Evolutionary conservation across 2,329 filamentous ascomycete species (phyloP).

Genomic region (Cercospora berteroae): DNA sequence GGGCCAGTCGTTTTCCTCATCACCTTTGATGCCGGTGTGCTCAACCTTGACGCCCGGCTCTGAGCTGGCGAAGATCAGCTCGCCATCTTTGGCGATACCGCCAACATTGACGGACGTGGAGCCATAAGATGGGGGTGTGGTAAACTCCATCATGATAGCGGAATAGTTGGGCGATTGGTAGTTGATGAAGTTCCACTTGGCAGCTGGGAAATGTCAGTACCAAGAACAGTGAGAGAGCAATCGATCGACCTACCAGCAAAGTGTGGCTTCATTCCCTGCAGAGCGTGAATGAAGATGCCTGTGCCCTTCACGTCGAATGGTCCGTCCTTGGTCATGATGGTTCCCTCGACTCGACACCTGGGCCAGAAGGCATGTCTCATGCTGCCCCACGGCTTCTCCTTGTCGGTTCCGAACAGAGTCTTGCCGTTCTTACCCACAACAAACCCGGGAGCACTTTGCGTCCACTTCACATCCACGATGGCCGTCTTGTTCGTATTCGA

Average conservation of each 20-base stretch:
- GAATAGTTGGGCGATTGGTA: conserved; percentile 87
- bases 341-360: conserved; percentile 75
- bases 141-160: conserved; percentile 93
- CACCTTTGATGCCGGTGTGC: conserved; percentile 68
- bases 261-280: conserved; percentile 99
- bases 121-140: conserved; percentile 88
- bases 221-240: neutral
- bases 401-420: conserved; percentile 82
- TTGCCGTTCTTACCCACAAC: conserved; percentile 80
- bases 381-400: conserved; percentile 79
- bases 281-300: conserved; percentile 76
- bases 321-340: conserved; percentile 77
- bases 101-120: conserved; percentile 80
- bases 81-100: conserved; percentile 74
- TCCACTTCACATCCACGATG: conserved; percentile 83
- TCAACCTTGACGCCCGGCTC: conserved; percentile 61
- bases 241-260: conserved; percentile 65
- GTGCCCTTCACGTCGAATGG: conserved; percentile 78
- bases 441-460: conserved; percentile 74
- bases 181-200: conserved; percentile 88
- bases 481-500: conserved; percentile 77
- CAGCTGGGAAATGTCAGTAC: conserved; percentile 50
- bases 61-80: conserved; percentile 72
- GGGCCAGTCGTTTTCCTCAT: conserved; percentile 81
- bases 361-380: conserved; percentile 97